Evolutionary conservation across 2,329 filamentous ascomycete species (phyloP), one percentile per base, ranked within the genome.

Genomic region (Chaetomium sp.): DNA sequence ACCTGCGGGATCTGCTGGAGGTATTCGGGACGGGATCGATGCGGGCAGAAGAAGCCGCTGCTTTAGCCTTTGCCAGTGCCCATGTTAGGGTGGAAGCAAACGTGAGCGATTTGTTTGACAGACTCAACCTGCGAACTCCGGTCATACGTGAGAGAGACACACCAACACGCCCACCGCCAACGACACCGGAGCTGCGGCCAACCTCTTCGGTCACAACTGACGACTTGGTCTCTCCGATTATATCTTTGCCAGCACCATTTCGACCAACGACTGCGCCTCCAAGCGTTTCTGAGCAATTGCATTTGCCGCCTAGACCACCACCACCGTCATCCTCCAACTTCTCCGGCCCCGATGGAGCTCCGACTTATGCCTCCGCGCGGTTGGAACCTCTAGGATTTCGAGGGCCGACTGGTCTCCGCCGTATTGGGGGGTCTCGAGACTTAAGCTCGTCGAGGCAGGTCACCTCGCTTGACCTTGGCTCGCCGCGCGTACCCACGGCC

Each of bases 1-100:
- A 52, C 4, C 37, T 64, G 42, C 60, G 61, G 33, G 53, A 59
- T 12, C 33, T 56, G 9, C 59, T 64, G 0, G 62, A 64, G 45
- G 58, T 56, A 35, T 63, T 63, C 11, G 49, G 51, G 5, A 53
- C 49, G 9, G 49, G 46, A 9, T 33, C 38, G 11, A 50, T 12
- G 4, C 35, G 33, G 1, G 45, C 60, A 4, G 43, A 48, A 1
- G 52, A 55, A 5, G 41, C 60, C 9, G 59, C 53, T 1, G 48
- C 53, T 6, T 36, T 51, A 6, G 62, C 59, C 5, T 57, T 53
- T 46, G 6, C 40, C 40, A 38, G 6, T 6, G 62, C 60, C 34
- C 47, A 58, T 8, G 40, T 57, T 6, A 43, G 55, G 9, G 27
- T 47, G 3, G 54, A 61, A 41, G 36, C 19, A 8, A 53, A 61